Percentiles rank a stretch among this genome's conserved stretches.
phyloP scores from a whole-genome alignment of 2,329 filamentous ascomycete species.

The Trichoderma pleuroti region DNA sequence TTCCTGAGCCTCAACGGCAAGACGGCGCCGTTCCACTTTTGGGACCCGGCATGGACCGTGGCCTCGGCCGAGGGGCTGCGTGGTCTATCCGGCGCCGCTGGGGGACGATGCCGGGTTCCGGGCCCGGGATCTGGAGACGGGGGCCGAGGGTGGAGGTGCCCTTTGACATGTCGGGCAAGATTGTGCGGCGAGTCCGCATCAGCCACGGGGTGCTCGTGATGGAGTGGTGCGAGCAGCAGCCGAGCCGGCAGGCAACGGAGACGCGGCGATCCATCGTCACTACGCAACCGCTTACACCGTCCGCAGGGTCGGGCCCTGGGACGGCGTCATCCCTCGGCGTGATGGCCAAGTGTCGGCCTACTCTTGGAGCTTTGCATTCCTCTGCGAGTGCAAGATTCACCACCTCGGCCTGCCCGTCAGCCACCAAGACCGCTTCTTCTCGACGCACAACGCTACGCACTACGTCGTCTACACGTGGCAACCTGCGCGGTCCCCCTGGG shows the following conservation, averaged over 20 bases:
- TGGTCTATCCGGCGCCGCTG: slow-evolving; percentile 47
- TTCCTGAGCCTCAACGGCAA: slow-evolving; percentile 41
- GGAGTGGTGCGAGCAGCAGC: slow-evolving; percentile 57
- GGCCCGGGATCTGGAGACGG: slow-evolving; percentile 49
- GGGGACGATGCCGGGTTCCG: slow-evolving; percentile 33
- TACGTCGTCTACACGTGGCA: slow-evolving; percentile 63
- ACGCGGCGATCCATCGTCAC: slow-evolving; percentile 52
- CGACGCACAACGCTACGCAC: slow-evolving; percentile 55
- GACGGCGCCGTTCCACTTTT: slow-evolving; percentile 42
- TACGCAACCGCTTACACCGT: slow-evolving; percentile 59
- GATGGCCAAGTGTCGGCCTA: neutral
- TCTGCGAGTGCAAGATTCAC: slow-evolving; percentile 60
- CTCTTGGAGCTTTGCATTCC: slow-evolving; percentile 45
- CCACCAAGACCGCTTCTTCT: slow-evolving; percentile 59
- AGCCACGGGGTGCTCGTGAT: slow-evolving; percentile 54
- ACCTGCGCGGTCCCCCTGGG: slow-evolving; percentile 52
- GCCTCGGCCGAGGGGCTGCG: slow-evolving; percentile 48
- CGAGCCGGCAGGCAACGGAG: slow-evolving; percentile 51
- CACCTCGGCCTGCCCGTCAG: slow-evolving; percentile 53
- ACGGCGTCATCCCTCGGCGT: neutral
- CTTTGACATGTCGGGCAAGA: slow-evolving; percentile 47
- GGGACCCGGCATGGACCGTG: slow-evolving; percentile 53
- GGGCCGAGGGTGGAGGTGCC: slow-evolving; percentile 44
- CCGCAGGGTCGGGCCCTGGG: neutral
- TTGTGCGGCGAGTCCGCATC: slow-evolving; percentile 53